Percentiles rank a stretch among this genome's conserved stretches.
These are phyloP conservation scores for Mantamonas sphyraenae DNA, from an alignment of 78 protist species.

Conservation along the genomic window DNA sequence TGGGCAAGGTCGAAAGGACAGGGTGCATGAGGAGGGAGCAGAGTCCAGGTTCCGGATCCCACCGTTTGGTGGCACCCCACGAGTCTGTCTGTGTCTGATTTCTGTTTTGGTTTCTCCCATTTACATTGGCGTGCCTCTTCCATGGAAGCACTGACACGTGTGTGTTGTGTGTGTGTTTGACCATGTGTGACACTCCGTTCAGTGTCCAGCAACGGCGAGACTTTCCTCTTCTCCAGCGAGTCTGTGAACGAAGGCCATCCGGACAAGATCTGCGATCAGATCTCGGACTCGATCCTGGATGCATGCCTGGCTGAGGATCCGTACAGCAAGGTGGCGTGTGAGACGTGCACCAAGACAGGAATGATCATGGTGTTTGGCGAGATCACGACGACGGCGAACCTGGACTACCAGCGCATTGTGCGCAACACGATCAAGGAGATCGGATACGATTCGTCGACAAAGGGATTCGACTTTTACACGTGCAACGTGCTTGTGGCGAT, in stretches of 20 bases:
- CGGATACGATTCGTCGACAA: constrained; percentile 88
- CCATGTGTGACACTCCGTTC: too few species aligned
- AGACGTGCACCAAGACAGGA: constrained; percentile 95
- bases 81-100: too few species aligned
- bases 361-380: constrained; percentile 98
- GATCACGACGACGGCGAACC: constrained; percentile 90
- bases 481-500: constrained; percentile 93
- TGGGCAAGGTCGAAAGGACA: too few species aligned
- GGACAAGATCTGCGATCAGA: constrained; percentile 98
- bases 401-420: constrained; percentile 95
- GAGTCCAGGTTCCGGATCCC: too few species aligned
- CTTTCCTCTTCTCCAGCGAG: constrained; percentile 93
- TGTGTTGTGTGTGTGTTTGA: too few species aligned
- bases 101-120: too few species aligned
- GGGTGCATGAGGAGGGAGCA: too few species aligned
- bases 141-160: too few species aligned
- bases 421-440: constrained; percentile 89
- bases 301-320: constrained; percentile 98
- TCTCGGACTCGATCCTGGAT: constrained; percentile 98
- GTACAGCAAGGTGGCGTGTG: constrained; percentile 88
- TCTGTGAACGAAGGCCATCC: constrained; percentile 91
- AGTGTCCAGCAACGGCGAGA: neutral
- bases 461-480: constrained; percentile 92
- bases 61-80: too few species aligned
- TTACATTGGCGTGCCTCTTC: too few species aligned